Percentiles rank a stretch among this genome's conserved stretches.
Conservation (phyloP, 306 rosid species). For the Glycyrrhiza uralensis region DNA sequence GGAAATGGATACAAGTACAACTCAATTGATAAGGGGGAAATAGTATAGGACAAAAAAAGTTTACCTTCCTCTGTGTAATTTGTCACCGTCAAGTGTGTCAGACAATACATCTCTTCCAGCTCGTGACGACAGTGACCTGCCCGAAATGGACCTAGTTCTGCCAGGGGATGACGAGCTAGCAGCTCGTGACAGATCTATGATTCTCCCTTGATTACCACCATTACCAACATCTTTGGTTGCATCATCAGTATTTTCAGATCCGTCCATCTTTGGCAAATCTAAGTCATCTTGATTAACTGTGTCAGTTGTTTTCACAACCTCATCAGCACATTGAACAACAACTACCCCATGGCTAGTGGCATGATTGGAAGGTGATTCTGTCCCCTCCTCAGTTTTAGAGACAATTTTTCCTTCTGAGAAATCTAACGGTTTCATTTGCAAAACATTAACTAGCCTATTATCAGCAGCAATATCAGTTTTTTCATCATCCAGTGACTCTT, state of each 20-base stretch:
- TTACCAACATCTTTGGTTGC: conserved; percentile 41
- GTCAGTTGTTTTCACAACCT: conserved; percentile 42
- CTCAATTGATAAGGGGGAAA: neutral
- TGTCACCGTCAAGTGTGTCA: conserved; percentile 48
- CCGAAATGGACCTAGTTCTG: conserved; percentile 52
- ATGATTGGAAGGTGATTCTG: conserved; percentile 28
- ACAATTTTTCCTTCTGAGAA: conserved; percentile 27
- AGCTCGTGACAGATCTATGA: conserved; percentile 60
- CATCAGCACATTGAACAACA: conserved; percentile 38
- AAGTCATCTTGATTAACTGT: conserved; percentile 27
- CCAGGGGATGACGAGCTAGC: conserved; percentile 49
- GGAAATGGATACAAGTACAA: neutral
- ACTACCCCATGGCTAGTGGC: conserved; percentile 33
- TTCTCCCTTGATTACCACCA: conserved; percentile 63
- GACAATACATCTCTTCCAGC: conserved; percentile 54
- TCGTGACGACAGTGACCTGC: conserved; percentile 44
- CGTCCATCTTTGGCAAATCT: conserved; percentile 42
- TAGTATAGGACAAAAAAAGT: neutral
- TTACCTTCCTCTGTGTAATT: conserved; percentile 76
- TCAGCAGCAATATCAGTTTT: conserved; percentile 27
- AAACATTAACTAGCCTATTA: conserved; percentile 21
- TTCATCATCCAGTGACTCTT: conserved; percentile 36
- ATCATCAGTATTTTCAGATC: conserved; percentile 49
- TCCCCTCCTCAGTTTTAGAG: conserved; percentile 34
- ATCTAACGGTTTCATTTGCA: conserved; percentile 28